Evolutionary conservation across 2,329 filamentous ascomycete genomes (phyloP).

Genomic region (Trichoderma koningii): DNA sequence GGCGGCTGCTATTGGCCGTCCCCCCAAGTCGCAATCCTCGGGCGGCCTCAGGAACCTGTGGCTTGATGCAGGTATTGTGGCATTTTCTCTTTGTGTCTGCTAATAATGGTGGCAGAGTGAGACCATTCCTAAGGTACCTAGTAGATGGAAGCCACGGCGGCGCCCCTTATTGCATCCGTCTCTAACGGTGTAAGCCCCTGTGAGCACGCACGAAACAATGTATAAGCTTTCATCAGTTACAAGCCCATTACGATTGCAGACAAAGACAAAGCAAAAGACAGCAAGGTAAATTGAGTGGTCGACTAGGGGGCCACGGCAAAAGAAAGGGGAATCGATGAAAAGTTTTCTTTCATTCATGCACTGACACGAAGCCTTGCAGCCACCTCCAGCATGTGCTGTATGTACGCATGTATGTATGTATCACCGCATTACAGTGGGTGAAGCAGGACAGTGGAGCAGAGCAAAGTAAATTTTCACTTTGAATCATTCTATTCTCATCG

Average conservation of each 20-base stretch:
- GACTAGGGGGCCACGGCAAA: not conserved
- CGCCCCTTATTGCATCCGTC: constrained; percentile 7
- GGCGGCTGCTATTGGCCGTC: constrained; percentile 2
- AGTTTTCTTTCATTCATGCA: constrained; percentile 11
- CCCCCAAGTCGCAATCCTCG: not conserved
- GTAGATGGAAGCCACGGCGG: not conserved
- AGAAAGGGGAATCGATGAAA: not conserved
- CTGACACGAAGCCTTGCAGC: not conserved
- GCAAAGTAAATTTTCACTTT: too few species aligned
- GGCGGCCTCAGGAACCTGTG: not conserved
- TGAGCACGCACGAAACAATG: not conserved
- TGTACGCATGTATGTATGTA: too few species aligned
- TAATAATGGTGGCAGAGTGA: not conserved
- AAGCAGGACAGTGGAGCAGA: too few species aligned
- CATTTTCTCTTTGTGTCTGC: not conserved
- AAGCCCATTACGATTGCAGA: not conserved
- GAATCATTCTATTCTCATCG: too few species aligned
- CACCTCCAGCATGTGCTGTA: too few species aligned
- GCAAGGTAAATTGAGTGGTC: not conserved
- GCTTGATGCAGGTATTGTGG: constrained; percentile 1
- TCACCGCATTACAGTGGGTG: not conserved
- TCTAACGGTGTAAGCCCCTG: not conserved
- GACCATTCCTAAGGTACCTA: constrained; percentile 1
- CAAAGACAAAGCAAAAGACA: not conserved
- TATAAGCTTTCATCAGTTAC: not conserved